Evolutionary conservation across 2,329 filamentous ascomycete species (phyloP).

Genomic region (Aureobasidium pullulans): DNA sequence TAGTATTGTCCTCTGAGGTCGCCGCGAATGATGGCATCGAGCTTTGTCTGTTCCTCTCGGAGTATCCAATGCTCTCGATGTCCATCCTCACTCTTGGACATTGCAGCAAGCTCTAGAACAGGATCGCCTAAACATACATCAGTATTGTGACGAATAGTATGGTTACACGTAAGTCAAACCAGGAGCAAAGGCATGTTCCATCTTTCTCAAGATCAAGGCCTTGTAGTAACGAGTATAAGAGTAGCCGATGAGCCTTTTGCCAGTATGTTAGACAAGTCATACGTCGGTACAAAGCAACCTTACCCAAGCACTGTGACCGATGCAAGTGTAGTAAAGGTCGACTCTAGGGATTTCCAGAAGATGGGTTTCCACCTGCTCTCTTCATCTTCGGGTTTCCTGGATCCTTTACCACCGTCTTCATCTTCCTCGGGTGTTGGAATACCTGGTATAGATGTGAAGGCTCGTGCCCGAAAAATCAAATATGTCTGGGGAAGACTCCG

Average conservation of each 20-base stretch:
- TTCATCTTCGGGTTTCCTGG: background rate
- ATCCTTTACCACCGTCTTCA: background rate
- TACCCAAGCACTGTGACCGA: constrained; percentile 10
- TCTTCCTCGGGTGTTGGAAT: constrained; percentile 8
- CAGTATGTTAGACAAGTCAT: background rate
- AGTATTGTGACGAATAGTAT: background rate
- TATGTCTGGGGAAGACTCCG: background rate
- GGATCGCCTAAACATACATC: constrained; percentile 50
- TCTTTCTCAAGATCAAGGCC: constrained; percentile 81
- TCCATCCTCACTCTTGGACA: constrained; percentile 22
- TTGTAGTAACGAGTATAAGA: constrained; percentile 63
- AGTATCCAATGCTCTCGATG: constrained; percentile 36
- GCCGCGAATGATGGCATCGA: constrained; percentile 79
- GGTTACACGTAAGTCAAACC: constrained; percentile 51
- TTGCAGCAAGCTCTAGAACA: constrained; percentile 57
- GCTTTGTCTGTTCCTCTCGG: constrained; percentile 40
- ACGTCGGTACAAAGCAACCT: background rate
- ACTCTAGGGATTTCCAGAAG: constrained; percentile 12
- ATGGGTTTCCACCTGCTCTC: constrained; percentile 11
- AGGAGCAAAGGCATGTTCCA: constrained; percentile 82
- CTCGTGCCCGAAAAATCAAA: background rate
- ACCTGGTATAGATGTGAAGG: constrained; percentile 7
- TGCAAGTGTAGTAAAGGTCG: constrained; percentile 1
- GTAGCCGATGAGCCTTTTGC: constrained; percentile 32
- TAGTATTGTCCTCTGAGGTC: constrained; percentile 74